Percentiles rank a stretch among this genome's conserved stretches.
These are phyloP conservation scores for Suhomyces vadensis DNA, from an alignment of 805 yeast genomes.

Conservation along the genomic window DNA sequence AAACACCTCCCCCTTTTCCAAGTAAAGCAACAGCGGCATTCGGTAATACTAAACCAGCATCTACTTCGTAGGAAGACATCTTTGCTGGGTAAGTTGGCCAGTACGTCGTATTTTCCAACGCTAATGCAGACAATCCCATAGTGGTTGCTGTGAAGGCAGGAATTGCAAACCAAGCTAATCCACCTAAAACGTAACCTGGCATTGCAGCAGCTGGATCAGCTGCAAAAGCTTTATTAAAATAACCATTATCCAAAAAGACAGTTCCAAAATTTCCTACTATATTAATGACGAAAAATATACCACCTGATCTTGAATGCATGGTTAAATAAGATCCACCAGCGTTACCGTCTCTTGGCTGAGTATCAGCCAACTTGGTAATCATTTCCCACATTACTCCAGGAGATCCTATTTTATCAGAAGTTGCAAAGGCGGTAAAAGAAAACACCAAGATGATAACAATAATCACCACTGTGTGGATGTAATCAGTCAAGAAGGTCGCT, in stretches of 20 bases:
- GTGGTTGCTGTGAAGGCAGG: constrained; percentile 83
- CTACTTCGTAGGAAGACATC: constrained; percentile 66
- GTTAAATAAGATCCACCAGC: constrained; percentile 87
- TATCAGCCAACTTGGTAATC: constrained; percentile 58
- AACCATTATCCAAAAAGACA: constrained; percentile 82
- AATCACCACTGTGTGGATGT: constrained; percentile 54
- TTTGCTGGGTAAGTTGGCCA: constrained; percentile 81
- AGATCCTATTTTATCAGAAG: constrained; percentile 70
- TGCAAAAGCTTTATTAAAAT: constrained; percentile 88
- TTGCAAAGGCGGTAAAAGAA: constrained; percentile 76
- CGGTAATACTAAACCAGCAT: constrained; percentile 79
- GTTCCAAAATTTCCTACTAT: constrained; percentile 90
- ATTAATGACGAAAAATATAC: constrained; percentile 84
- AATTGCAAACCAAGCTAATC: constrained; percentile 88
- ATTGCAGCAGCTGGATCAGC: constrained; percentile 80
- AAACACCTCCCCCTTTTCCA: constrained; percentile 88
- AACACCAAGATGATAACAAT: constrained; percentile 77
- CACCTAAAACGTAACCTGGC: constrained; percentile 87
- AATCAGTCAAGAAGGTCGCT: constrained; percentile 48
- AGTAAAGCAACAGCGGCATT: constrained; percentile 79
- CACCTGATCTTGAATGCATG: constrained; percentile 82
- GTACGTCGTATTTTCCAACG: constrained; percentile 63
- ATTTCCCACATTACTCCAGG: constrained; percentile 79
- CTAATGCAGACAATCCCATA: constrained; percentile 82
- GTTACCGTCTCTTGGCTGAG: constrained; percentile 73